Percentiles rank a stretch among this genome's conserved stretches.
Evolutionary conservation across 495 filamentous ascomycete genomes (phyloP).

Genomic region (Echria macrotheca): DNA sequence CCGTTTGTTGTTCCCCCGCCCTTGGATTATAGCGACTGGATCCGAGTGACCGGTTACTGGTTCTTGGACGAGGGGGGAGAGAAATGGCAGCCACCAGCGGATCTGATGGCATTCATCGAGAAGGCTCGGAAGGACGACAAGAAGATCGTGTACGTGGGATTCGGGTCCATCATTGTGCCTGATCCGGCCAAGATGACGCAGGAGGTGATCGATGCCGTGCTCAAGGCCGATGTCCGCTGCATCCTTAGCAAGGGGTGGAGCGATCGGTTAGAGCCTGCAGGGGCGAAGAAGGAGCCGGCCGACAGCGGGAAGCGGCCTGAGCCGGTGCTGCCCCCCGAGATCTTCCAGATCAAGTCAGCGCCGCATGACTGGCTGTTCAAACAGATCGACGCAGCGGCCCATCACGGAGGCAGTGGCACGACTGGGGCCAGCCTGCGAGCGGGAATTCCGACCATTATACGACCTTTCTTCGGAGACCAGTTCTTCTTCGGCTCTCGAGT

Average conservation of each 20-base stretch:
- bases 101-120: constrained; percentile 73
- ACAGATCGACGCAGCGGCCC: constrained; percentile 89
- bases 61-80: constrained; percentile 78
- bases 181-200: constrained; percentile 82
- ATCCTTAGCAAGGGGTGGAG: constrained; percentile 99
- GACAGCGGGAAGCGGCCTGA: constrained; percentile 47
- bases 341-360: constrained; percentile 81
- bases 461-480: constrained; percentile 97
- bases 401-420: constrained; percentile 93
- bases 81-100: constrained; percentile 65
- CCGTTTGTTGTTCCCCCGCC: constrained; percentile 88
- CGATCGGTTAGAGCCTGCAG: constrained; percentile 52
- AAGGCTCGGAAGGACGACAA: constrained; percentile 74
- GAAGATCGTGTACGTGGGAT: constrained; percentile 94
- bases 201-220: constrained; percentile 83
- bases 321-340: constrained; percentile 69
- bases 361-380: constrained; percentile 96
- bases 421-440: constrained; percentile 91
- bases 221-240: constrained; percentile 89
- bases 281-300: constrained; percentile 39
- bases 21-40: constrained; percentile 96
- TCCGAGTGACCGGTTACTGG: constrained; percentile 96
- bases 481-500: constrained; percentile 90
- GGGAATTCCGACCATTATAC: constrained; percentile 89
- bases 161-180: constrained; percentile 92